Conservation (phyloP, 768 basidiomycete species). For the Wakefieldia striispora region DNA sequence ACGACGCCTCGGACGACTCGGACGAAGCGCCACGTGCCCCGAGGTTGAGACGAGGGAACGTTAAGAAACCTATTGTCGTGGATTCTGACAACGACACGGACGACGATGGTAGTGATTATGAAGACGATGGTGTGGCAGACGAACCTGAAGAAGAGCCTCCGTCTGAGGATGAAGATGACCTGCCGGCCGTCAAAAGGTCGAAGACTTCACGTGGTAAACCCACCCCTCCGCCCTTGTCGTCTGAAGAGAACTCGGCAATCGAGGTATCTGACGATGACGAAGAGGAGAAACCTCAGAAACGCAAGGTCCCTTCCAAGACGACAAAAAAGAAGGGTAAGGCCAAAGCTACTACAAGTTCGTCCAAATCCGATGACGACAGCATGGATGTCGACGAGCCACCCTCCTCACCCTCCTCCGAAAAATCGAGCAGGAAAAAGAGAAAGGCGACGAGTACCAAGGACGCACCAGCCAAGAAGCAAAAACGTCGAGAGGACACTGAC, state of each 20-base stretch:
- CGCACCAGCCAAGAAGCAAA: conserved; percentile 52
- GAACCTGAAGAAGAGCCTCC: conserved; percentile 36
- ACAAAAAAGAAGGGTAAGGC: conserved; percentile 20
- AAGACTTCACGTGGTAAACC: conserved; percentile 23
- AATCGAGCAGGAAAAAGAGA: conserved; percentile 43
- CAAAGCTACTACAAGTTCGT: conserved; percentile 26
- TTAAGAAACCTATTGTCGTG: conserved; percentile 40
- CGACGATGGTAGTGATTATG: conserved; percentile 28
- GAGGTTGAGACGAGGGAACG: conserved; percentile 36
- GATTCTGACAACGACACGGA: conserved; percentile 55
- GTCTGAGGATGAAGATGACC: conserved; percentile 23
- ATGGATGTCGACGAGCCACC: conserved; percentile 60
- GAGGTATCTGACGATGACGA: conserved; percentile 23
- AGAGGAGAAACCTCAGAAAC: conserved; percentile 34
- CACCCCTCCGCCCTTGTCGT: conserved; percentile 31
- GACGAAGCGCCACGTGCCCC: conserved; percentile 38
- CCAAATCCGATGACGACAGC: conserved; percentile 38
- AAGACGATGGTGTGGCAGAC: conserved; percentile 34
- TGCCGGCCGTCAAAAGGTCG: conserved; percentile 20
- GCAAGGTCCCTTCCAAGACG: conserved; percentile 23
- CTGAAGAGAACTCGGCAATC: conserved; percentile 27
- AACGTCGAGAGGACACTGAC: conserved; percentile 61
- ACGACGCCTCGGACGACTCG: conserved; percentile 26
- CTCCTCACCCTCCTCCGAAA: conserved; percentile 33
- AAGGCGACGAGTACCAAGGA: conserved; percentile 36